phyloP scores from a whole-genome alignment of 192 early-diverging fungal genomes.

The Thamnidium elegans region DNA sequence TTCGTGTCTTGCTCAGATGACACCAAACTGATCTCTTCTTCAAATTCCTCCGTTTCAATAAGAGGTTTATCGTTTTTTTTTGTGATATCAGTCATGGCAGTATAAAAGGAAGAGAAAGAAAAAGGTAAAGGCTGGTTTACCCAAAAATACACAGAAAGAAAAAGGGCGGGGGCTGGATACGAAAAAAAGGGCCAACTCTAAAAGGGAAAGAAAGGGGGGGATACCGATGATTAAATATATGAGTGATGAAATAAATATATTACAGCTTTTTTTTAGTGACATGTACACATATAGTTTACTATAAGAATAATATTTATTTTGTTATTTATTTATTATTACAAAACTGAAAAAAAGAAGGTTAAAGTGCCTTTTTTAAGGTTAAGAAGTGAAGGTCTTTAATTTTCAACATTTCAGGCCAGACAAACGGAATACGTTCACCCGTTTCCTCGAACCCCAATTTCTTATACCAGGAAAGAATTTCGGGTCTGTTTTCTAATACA shows the following conservation, averaged over 20 bases:
- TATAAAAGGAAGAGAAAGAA: neutral
- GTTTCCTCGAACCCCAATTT: constrained; percentile 45
- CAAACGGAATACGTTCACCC: constrained; percentile 42
- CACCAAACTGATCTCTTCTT: too few relatives aligned
- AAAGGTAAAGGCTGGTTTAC: neutral
- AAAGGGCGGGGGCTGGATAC: too few relatives aligned
- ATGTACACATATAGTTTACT: too few relatives aligned
- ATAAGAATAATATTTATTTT: neutral
- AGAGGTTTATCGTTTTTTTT: too few relatives aligned
- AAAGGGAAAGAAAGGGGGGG: too few relatives aligned
- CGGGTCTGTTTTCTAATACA: constrained; percentile 41
- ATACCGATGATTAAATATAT: too few relatives aligned
- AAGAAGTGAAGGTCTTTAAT: constrained; percentile 40
- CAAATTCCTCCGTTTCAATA: too few relatives aligned
- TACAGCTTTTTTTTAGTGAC: too few relatives aligned
- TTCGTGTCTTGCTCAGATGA: too few relatives aligned
- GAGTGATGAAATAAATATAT: too few relatives aligned
- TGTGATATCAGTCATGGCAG: neutral
- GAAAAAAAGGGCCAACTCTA: too few relatives aligned
- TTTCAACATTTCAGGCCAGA: constrained; percentile 35
- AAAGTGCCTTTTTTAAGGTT: constrained; percentile 30
- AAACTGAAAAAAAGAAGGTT: neutral
- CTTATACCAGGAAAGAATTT: constrained; percentile 46
- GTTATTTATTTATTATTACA: neutral
- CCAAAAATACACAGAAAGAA: too few relatives aligned